Base-by-base conservation (phyloP, 2,329 filamentous ascomycete genomes). In the Chrysoporthe cubensis region DNA sequence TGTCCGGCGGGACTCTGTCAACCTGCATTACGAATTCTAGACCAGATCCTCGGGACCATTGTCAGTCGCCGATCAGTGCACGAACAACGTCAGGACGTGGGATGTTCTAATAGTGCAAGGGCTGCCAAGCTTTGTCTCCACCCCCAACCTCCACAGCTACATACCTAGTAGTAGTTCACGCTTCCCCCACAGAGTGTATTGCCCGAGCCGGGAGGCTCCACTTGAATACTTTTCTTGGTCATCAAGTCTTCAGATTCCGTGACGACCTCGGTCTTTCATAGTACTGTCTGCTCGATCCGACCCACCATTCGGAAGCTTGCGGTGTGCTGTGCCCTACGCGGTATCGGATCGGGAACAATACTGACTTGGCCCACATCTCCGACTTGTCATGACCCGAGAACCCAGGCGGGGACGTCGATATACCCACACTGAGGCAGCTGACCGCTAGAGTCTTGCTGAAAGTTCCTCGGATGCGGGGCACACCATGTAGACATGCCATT, bases 101-200 rank as follows among this genome's bases (percentile, higher is more conserved):
- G 21, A n/a, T 37, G 16, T 14, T 58, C 56, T n/a, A 16, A 26
- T 26, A 26, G 37, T 40, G 9, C 37, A 26, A 32, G 50, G 50
- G 13, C 18, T 5, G 7, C 50, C 50, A 54, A 26, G 44, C 21
- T 11, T 13, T 8, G 32, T 37, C 34, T 40, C 56, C 56, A 58
- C 34, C 32, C 26, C 56, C 56, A 42, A 58, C 37, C 37, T 40
- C 37, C 37, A 9, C 37, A 40, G 9, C 37, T 40, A 40, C 37
- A 9, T 9, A 40, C 5, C 37, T 40, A 40, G 37, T 40, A 37
- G 21, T 52, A 32, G 26, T 37, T 44, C 60, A 62, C 44, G 44
- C 34, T 62, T 50, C 44, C 60, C 18, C 60, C 60, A 48, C 60
- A 37, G 50, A 62, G 60, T 50, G 11, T 62, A 62, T 48, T 52